Base-by-base conservation (phyloP, 2,329 filamentous ascomycete genomes). In the Magnaporthales sp. region DNA sequence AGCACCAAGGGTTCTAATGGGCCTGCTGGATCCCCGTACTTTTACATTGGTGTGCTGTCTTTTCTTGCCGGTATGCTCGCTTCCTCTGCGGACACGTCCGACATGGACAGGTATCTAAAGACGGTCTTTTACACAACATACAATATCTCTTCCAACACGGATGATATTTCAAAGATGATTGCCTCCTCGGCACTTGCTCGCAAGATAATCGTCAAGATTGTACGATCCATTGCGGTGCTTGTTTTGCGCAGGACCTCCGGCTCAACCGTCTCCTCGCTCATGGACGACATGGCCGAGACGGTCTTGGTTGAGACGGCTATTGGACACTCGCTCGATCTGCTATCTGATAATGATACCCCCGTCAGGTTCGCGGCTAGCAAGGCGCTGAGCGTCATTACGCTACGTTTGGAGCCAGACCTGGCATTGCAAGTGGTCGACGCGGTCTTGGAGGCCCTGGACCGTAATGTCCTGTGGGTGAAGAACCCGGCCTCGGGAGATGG, bases 321-420 rank as follows among this genome's bases (percentile, higher is more conserved):
- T 71, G 91, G 93, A 66, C 88, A 91, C 72, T 83, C 97, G 3
- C 83, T 99, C 2, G 89, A 92, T 68, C 84, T 85, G 13, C 80
- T 98, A 1, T 88, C 88, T 1, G 95, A 99, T 75, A 91, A 91
- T 68, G 93, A 98, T 73, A 97, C 93, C 0, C 92, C 93, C 0
- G 93, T 99, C 13, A 85, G 95, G 51, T 86, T 97, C 72, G 91
- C 94, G 32, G 92, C 94, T 24, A 97, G 93, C 76, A 99, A 99
- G 78, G 91, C 93, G 4, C 84, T 98, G 61, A 96, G 93, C 76
- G 85, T 96, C 66, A 88, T 98, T 70, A 90, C 93, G 0, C 80
- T 96, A 64, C 93, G 91, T 70, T 79, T 99, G 8, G 87, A 93
- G 61, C 78, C 86, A 0, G 89, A 90, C 26, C 93, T 97, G 89